Base-by-base conservation (phyloP, 331 rosid species). In the Rhamnella rubrinervis region DNA sequence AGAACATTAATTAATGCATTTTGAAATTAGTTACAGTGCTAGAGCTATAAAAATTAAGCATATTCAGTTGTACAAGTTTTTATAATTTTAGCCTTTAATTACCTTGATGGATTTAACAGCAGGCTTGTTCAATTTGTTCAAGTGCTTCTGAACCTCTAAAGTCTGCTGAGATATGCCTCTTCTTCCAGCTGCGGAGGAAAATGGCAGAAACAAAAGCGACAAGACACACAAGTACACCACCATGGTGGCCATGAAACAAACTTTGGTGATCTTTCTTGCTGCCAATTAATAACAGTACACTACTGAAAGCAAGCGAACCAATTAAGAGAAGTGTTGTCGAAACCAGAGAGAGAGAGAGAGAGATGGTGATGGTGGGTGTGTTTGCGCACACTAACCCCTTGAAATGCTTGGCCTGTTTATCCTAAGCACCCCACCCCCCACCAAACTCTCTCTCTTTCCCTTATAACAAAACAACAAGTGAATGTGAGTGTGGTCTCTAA, bases 51-150 rank as follows among this genome's bases (percentile, higher is more conserved):
- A 31, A 31, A 2, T 31, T 31, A 31, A 31, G 35, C 35, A 31
- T 31, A 31, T 31, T 2, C 4, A 31, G 35, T 31, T 26, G 35
- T 31, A 31, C 5, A 23, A 23, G 23, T 23, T 23, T 1, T 23
- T 23, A 23, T 0, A 31, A 31, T 31, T 31, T 31, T 2, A 31
- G 35, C 35, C 35, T 31, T 31, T 4, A 31, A 31, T 31, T 31
- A 84, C 96, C 95, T 87, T 77, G 67, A 93, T 91, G 86, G 83
- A 81, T 58, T 93, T 87, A 6, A 85, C 73, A 70, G 92, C 73
- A 38, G 88, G 87, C 71, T 91, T 93, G 77, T 93, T 93, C 66
- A 93, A 78, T 18, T 89, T 89, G 75, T 87, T 87, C 84, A 91
- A 76, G 77, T 84, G 97, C 84, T 74, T 83, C 47, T 67, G 78